These are phyloP conservation scores for Neolentinus lepideus DNA, from an alignment of 1,284 basidiomycete species.

Conservation along the genomic window DNA sequence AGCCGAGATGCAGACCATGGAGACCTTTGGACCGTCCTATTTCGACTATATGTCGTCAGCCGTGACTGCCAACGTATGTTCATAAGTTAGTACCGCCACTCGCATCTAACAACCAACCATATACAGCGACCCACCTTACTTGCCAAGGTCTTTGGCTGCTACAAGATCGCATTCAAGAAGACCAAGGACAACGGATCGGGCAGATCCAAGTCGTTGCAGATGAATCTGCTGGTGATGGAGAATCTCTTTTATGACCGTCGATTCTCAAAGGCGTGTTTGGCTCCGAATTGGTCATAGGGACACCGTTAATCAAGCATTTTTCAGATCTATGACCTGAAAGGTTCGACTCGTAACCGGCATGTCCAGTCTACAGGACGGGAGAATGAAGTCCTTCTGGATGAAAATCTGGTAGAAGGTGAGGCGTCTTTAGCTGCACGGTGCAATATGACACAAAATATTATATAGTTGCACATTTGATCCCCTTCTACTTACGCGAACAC, in stretches of 20 bases:
- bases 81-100: background rate
- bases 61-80: constrained; percentile 60
- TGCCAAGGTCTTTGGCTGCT: constrained; percentile 97
- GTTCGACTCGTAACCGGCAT: constrained; percentile 86
- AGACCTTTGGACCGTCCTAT: constrained; percentile 95
- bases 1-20: constrained; percentile 91
- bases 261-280: constrained; percentile 67
- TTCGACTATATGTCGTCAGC: constrained; percentile 96
- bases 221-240: constrained; percentile 98
- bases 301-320: background rate
- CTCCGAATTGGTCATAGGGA: background rate
- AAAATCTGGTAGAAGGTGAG: constrained; percentile 81
- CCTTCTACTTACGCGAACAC: constrained; percentile 93
- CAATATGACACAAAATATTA: background rate
- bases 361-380: constrained; percentile 87
- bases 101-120: constrained; percentile 1
- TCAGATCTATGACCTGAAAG: constrained; percentile 93
- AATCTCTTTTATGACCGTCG: constrained; percentile 92
- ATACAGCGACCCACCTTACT: constrained; percentile 86
- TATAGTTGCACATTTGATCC: constrained; percentile 62
- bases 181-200: constrained; percentile 55
- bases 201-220: constrained; percentile 77
- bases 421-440: background rate
- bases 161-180: constrained; percentile 91
- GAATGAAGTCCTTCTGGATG: constrained; percentile 91